phyloP scores from a whole-genome alignment of 768 basidiomycete genomes.

The Dioszegia hungarica region DNA sequence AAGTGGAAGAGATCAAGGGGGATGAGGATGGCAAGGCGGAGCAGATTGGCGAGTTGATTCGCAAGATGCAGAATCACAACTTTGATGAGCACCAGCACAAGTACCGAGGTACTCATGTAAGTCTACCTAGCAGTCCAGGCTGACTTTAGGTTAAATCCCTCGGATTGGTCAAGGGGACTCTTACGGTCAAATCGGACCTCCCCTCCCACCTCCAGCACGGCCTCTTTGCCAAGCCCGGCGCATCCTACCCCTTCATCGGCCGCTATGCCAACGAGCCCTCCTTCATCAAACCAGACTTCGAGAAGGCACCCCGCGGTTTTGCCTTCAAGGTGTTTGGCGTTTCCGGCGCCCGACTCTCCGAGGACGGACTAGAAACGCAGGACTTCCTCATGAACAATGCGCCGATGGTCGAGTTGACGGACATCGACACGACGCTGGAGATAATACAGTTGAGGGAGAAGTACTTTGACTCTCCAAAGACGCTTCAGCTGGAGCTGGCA shows the following conservation, averaged over 20 bases:
- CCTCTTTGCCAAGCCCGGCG: conserved; percentile 10
- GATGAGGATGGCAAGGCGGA: conserved; percentile 21
- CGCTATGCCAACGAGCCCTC: conserved; percentile 28
- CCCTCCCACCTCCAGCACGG: conserved; percentile 20
- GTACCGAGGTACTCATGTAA: conserved; percentile 21
- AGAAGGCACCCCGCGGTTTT: conserved; percentile 20
- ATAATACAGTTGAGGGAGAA: conserved; percentile 23
- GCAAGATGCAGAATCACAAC: conserved; percentile 19
- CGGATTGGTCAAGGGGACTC: conserved; percentile 20
- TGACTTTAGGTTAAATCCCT: conserved; percentile 18
- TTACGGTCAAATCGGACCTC: conserved; percentile 13
- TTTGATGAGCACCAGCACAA: conserved; percentile 24
- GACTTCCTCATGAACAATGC: conserved; percentile 30
- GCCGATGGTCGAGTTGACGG: conserved; percentile 22
- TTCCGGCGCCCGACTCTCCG: conserved; percentile 10
- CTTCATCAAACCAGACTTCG: conserved; percentile 22
- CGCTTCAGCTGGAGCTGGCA: conserved; percentile 14
- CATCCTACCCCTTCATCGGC: conserved; percentile 10
- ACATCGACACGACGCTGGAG: conserved; percentile 28
- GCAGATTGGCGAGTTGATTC: conserved; percentile 17
- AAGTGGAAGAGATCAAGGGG: conserved; percentile 12
- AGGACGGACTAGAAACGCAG: conserved; percentile 13
- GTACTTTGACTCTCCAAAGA: conserved; percentile 23
- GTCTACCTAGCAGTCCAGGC: not conserved
- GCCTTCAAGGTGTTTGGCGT: conserved; percentile 22